These are phyloP conservation scores for Rubia yunnanensis DNA, from an alignment of 257 asterid genomes.

Conservation along the genomic window DNA sequence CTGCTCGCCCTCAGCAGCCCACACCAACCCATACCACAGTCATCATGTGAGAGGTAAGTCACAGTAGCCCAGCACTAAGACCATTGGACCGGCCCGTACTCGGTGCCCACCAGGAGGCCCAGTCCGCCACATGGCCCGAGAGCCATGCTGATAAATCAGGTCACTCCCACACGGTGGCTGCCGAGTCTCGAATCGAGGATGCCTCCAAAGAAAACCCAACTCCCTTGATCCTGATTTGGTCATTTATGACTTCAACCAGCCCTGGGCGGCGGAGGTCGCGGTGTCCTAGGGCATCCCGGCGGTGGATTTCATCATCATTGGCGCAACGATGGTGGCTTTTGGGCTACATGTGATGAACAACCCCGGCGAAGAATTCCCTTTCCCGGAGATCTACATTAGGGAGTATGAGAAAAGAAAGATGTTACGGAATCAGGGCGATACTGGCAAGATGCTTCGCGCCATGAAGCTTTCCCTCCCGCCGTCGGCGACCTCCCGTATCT, in stretches of 20 bases:
- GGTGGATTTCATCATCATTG: slow-evolving; percentile 11
- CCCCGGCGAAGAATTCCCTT: slow-evolving; percentile 11
- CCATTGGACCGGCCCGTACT: too few relatives aligned
- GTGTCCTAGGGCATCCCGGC: slow-evolving; percentile 15
- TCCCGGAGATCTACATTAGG: slow-evolving; percentile 7
- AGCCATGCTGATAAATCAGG: too few relatives aligned
- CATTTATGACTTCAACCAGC: slow-evolving; percentile 21
- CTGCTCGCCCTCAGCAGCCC: too few relatives aligned
- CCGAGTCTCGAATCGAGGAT: too few relatives aligned
- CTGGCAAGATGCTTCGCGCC: background rate
- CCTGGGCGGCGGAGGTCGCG: slow-evolving; percentile 22
- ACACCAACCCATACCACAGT: too few relatives aligned
- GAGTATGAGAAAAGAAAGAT: slow-evolving; percentile 8
- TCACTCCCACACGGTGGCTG: too few relatives aligned
- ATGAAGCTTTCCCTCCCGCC: slow-evolving; percentile 8
- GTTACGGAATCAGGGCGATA: background rate
- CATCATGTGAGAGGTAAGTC: too few relatives aligned
- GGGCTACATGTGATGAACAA: slow-evolving; percentile 3
- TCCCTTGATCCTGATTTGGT: slow-evolving; percentile 23
- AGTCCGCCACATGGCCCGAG: too few relatives aligned
- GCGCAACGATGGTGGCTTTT: slow-evolving; percentile 8
- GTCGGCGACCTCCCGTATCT: too few relatives aligned
- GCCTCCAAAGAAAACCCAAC: too few relatives aligned
- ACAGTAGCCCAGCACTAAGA: too few relatives aligned
- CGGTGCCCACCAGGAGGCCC: too few relatives aligned